Evolutionary conservation across 2,329 filamentous ascomycete species (phyloP).

Genomic region (Clarireedia monteithiana): DNA sequence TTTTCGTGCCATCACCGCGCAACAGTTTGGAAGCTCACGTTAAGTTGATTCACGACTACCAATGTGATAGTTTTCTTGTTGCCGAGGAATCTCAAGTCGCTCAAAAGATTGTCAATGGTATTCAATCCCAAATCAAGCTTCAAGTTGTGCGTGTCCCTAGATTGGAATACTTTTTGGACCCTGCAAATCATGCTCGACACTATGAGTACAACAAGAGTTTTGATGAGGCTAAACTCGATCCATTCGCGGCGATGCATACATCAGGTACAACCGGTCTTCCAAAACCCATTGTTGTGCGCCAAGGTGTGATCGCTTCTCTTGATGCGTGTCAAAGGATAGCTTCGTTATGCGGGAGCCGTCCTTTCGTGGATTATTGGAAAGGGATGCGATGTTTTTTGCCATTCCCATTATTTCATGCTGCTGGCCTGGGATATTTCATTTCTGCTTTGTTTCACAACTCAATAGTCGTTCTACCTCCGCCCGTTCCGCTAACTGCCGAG

Average conservation of each 20-base stretch:
- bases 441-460: background rate
- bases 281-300: conserved; percentile 8
- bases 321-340: background rate
- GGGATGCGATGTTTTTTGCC: background rate
- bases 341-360: background rate
- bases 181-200: background rate
- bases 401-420: conserved; percentile 11
- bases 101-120: background rate
- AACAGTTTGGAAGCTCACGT: conserved; percentile 2
- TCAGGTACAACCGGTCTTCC: conserved; percentile 12
- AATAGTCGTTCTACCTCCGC: background rate
- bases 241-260: conserved; percentile 8
- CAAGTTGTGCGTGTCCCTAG: background rate
- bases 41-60: background rate
- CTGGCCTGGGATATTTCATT: background rate
- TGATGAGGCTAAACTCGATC: conserved; percentile 14
- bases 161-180: background rate
- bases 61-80: background rate
- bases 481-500: background rate
- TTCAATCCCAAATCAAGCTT: background rate
- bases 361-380: background rate
- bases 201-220: conserved; percentile 14
- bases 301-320: conserved; percentile 6
- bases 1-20: background rate
- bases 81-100: background rate